These are phyloP conservation scores for Aspergillus persii DNA, from an alignment of 2,329 filamentous ascomycete genomes.

Conservation along the genomic window DNA sequence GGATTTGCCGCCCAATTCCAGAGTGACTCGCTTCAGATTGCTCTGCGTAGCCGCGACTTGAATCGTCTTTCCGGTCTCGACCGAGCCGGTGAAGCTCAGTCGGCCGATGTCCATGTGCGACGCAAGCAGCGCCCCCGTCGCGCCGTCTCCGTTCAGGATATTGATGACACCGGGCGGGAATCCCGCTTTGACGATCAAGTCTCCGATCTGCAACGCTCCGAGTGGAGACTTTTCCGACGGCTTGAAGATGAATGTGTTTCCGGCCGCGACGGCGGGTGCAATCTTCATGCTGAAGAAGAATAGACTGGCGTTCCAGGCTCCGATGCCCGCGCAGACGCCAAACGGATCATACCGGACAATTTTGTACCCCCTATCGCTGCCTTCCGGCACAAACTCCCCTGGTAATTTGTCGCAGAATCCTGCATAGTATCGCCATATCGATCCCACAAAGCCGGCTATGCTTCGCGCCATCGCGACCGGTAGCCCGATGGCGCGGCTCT, in stretches of 20 bases:
- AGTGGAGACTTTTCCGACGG: constrained; percentile 47
- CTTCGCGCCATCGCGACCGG: background rate
- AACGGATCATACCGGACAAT: constrained; percentile 17
- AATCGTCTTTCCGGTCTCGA: constrained; percentile 34
- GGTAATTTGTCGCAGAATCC: constrained; percentile 6
- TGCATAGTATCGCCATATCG: constrained; percentile 5
- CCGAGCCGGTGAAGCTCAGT: constrained; percentile 34
- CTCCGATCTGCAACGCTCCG: constrained; percentile 34
- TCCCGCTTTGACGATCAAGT: constrained; percentile 41
- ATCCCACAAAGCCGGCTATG: background rate
- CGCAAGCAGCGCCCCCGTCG: constrained; percentile 39
- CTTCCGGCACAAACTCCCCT: constrained; percentile 10
- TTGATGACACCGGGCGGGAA: constrained; percentile 48
- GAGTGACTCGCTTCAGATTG: constrained; percentile 28
- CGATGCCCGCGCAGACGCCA: constrained; percentile 34
- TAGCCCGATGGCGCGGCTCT: background rate
- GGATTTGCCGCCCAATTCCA: constrained; percentile 31
- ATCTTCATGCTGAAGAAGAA: constrained; percentile 40
- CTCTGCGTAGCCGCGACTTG: constrained; percentile 38
- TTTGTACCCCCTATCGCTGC: constrained; percentile 28
- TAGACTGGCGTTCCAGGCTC: constrained; percentile 44
- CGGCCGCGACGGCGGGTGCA: constrained; percentile 45
- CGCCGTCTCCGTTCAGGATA: constrained; percentile 31
- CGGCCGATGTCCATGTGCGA: constrained; percentile 31
- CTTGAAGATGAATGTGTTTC: constrained; percentile 48